Evolutionary conservation across 352 stramenopile genomes (phyloP).

Genomic region (Globisporangium perplexum): DNA sequence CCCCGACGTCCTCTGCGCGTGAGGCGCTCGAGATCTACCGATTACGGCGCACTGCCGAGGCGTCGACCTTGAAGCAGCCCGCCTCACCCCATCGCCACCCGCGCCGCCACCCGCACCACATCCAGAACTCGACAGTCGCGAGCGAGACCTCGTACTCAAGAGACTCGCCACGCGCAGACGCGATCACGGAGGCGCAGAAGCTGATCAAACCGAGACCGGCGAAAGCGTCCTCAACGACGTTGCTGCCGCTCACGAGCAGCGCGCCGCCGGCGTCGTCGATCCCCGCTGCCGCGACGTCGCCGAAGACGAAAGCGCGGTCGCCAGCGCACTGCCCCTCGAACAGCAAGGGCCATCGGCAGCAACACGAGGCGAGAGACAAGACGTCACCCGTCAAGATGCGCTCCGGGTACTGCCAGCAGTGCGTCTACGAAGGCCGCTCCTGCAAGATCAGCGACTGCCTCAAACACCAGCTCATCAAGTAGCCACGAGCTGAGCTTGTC

Average conservation of each 20-base stretch:
- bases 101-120: conserved; percentile 10
- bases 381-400: conserved; percentile 29
- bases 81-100: neutral
- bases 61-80: neutral
- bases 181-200: conserved; percentile 1
- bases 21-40: conserved; percentile 25
- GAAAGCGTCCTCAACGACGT: neutral
- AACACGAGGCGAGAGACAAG: conserved; percentile 4
- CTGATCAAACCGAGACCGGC: neutral
- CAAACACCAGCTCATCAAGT: conserved; percentile 53
- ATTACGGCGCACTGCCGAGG: conserved; percentile 13
- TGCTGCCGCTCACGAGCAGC: neutral
- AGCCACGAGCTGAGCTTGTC: neutral
- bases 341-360: neutral
- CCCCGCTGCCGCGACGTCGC: neutral
- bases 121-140: neutral
- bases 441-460: conserved; percentile 64
- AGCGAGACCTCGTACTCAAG: conserved; percentile 1
- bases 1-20: conserved; percentile 23
- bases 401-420: conserved; percentile 55
- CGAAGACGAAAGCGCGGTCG: neutral
- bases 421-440: conserved; percentile 43
- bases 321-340: neutral
- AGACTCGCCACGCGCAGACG: conserved; percentile 12
- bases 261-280: neutral